Evolutionary conservation across 371 early-diverging fungal genomes (phyloP).

Genomic region (Apophysomyces sp.): DNA sequence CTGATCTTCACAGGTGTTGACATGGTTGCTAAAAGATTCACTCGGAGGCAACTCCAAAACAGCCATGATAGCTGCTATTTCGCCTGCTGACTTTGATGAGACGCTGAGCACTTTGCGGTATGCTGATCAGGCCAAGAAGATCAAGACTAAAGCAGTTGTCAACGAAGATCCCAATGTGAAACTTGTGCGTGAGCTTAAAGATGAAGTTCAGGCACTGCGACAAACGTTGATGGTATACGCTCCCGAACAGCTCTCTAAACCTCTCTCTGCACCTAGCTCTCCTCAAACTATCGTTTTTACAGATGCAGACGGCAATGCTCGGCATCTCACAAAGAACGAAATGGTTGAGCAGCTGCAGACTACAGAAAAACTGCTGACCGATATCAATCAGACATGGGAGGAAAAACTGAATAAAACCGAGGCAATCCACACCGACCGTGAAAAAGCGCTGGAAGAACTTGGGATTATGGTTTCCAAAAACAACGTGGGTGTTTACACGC

Average conservation of each 20-base stretch:
- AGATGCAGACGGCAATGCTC: constrained; percentile 48
- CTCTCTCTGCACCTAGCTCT: constrained; percentile 31
- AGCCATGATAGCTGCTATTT: constrained; percentile 89
- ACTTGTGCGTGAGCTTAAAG: constrained; percentile 85
- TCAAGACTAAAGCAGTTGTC: constrained; percentile 90
- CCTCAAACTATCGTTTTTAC: constrained; percentile 20
- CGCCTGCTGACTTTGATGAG: constrained; percentile 83
- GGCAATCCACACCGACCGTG: constrained; percentile 73
- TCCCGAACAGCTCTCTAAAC: constrained; percentile 48
- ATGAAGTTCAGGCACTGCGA: constrained; percentile 76
- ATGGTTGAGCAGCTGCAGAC: constrained; percentile 80
- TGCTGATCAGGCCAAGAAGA: constrained; percentile 92
- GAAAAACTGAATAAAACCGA: constrained; percentile 80
- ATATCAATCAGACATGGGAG: constrained; percentile 85
- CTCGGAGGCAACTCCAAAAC: constrained; percentile 94
- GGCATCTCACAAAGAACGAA: constrained; percentile 59
- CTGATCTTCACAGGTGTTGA: constrained; percentile 65
- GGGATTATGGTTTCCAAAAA: constrained; percentile 78
- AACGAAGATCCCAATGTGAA: constrained; percentile 90
- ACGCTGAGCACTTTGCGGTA: constrained; percentile 94
- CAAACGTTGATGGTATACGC: constrained; percentile 64
- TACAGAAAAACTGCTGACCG: constrained; percentile 85
- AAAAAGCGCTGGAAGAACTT: constrained; percentile 75
- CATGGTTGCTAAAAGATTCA: constrained; percentile 93
- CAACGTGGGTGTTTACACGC: constrained; percentile 80